phyloP scores from a whole-genome alignment of 106 monocot genomes.

The Cymbidium sinense region DNA sequence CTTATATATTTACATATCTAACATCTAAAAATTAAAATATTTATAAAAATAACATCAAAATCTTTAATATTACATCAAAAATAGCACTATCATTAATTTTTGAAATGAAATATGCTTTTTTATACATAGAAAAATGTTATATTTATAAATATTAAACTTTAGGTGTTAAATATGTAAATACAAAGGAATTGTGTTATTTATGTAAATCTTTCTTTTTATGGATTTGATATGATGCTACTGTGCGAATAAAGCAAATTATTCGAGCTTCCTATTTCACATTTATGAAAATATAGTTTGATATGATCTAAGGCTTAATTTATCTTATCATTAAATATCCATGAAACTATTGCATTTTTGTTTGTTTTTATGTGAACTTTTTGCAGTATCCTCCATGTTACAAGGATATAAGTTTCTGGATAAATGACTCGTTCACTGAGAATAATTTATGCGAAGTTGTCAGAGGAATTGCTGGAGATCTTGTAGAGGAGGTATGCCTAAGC shows the following conservation, averaged over 20 bases:
- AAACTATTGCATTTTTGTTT: constrained; percentile 2
- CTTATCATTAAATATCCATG: not conserved
- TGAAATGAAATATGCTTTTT: too few relatives aligned
- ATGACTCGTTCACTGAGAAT: constrained; percentile 88
- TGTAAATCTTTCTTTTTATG: not conserved
- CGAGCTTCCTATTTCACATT: not conserved
- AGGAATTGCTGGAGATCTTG: constrained; percentile 97
- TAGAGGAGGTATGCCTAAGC: constrained; percentile 62
- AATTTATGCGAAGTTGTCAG: constrained; percentile 98
- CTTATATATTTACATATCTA: too few relatives aligned
- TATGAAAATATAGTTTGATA: not conserved
- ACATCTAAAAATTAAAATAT: too few relatives aligned
- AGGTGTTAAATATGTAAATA: too few relatives aligned
- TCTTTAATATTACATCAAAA: too few relatives aligned
- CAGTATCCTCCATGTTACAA: constrained; percentile 97
- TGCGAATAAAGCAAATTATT: not conserved
- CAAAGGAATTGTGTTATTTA: too few relatives aligned
- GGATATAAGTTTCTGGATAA: constrained; percentile 99
- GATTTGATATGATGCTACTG: not conserved
- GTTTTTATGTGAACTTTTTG: constrained; percentile 18
- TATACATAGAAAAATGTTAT: too few relatives aligned
- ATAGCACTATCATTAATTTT: too few relatives aligned
- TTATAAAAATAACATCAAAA: too few relatives aligned
- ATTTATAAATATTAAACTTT: too few relatives aligned
- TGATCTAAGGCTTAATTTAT: not conserved